These are phyloP conservation scores for Scedosporium minutisporum DNA, from an alignment of 2,329 filamentous ascomycete genomes.

Conservation along the genomic window DNA sequence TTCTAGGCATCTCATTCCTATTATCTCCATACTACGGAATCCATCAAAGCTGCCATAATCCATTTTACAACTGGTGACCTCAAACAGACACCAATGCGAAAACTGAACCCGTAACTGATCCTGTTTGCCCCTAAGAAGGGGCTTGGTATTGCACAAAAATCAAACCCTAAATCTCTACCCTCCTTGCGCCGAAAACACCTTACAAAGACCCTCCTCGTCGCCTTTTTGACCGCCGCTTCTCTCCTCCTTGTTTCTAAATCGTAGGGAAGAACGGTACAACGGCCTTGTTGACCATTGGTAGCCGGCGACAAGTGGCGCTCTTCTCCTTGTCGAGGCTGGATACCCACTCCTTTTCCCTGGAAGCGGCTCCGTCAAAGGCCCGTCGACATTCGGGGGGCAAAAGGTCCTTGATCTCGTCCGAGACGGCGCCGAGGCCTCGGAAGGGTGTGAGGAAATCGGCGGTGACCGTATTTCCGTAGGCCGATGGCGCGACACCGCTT, in stretches of 20 bases:
- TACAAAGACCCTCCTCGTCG: neutral
- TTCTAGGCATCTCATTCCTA: too few species aligned
- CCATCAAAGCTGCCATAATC: neutral
- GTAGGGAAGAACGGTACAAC: slow-evolving; percentile 48
- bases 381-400: slow-evolving; percentile 61
- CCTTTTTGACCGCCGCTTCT: neutral
- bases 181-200: slow-evolving; percentile 1
- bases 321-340: slow-evolving; percentile 62
- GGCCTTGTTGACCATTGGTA: slow-evolving; percentile 53
- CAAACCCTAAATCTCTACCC: neutral
- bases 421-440: slow-evolving; percentile 52
- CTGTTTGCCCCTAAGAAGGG: neutral
- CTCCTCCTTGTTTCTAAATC: neutral
- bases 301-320: slow-evolving; percentile 39
- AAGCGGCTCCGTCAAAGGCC: slow-evolving; percentile 60
- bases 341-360: slow-evolving; percentile 63
- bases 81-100: neutral
- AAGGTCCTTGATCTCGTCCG: slow-evolving; percentile 55
- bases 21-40: neutral
- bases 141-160: neutral
- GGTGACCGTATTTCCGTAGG: slow-evolving; percentile 33
- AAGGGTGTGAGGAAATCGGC: slow-evolving; percentile 41
- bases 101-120: neutral
- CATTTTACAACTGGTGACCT: neutral
- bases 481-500: slow-evolving; percentile 32